Evolutionary conservation across 2,329 filamentous ascomycete species (phyloP).

Genomic region (Neofusicoccum parvum): DNA sequence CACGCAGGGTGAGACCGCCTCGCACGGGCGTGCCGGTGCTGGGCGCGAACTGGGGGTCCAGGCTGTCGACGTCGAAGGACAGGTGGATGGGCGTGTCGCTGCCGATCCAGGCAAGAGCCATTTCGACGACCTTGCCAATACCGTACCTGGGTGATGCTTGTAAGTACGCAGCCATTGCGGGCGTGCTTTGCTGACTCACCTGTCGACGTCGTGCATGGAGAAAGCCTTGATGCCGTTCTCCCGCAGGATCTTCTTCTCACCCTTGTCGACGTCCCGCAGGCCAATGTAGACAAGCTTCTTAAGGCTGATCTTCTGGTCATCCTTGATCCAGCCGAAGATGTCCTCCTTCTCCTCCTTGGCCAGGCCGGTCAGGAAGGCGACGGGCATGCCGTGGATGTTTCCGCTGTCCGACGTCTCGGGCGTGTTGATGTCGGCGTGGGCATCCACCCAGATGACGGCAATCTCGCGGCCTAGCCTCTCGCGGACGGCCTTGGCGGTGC

Average conservation of each 20-base stretch:
- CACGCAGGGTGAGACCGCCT: slow-evolving; percentile 87
- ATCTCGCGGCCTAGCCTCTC: slow-evolving; percentile 82
- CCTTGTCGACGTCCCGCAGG: slow-evolving; percentile 86
- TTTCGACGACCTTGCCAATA: slow-evolving; percentile 94
- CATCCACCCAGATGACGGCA: slow-evolving; percentile 98
- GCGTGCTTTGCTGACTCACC: slow-evolving; percentile 54
- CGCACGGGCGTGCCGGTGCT: slow-evolving; percentile 94
- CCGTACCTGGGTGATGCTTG: slow-evolving; percentile 64
- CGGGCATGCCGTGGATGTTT: slow-evolving; percentile 98
- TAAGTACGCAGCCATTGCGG: slow-evolving; percentile 16
- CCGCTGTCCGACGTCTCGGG: slow-evolving; percentile 87
- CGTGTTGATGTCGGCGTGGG: slow-evolving; percentile 96
- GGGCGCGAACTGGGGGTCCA: slow-evolving; percentile 95
- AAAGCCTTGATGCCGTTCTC: slow-evolving; percentile 94
- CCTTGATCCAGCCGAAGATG: slow-evolving; percentile 85
- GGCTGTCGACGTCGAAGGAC: slow-evolving; percentile 93
- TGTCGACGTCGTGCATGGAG: slow-evolving; percentile 97
- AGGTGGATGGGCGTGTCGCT: slow-evolving; percentile 94
- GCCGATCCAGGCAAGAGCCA: slow-evolving; percentile 96
- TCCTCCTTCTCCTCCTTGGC: slow-evolving; percentile 75
- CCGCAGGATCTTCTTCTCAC: slow-evolving; percentile 87
- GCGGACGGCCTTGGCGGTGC: slow-evolving; percentile 80
- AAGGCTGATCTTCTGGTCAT: slow-evolving; percentile 69
- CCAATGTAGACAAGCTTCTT: slow-evolving; percentile 97
- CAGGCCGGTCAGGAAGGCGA: slow-evolving; percentile 86